Evolutionary conservation across 352 stramenopile genomes (phyloP), one percentile per base, ranked within the genome.

Genomic region (Halophytophthora polymorphica): DNA sequence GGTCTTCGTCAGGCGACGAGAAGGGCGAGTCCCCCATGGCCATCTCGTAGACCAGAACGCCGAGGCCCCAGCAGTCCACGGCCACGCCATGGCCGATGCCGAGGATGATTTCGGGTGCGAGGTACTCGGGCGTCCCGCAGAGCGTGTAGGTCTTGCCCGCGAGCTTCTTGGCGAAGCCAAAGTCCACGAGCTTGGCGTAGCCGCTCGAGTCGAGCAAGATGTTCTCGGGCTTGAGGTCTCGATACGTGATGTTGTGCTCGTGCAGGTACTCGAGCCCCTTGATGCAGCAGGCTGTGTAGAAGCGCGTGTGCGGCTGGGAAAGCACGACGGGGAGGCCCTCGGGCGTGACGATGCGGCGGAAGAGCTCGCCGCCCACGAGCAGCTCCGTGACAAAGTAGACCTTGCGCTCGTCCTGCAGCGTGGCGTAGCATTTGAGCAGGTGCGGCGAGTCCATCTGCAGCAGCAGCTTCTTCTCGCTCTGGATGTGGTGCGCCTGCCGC

Each of bases 341-440:
- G 6, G 44, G 54, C 2, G 45, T 42, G 15, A 88, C 78, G 39
- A 90, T 86, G 8, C 78, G 73, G 41, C 86, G 76, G 54, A 89
- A 91, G 50, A 91, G 74, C 44, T 91, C 80, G 10, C 80, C 80
- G 19, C 80, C 80, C 50, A 97, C 91, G 14, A 98, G 72, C 45
- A 97, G 97, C 59, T 99, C 95, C 40, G 98, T 78, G 23, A 98
- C 80, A 80, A 99, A 97, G 71, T 98, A 98, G 29, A 98, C 71
- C 52, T 93, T 97, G 61, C 87, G 88, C 19, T 83, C 71, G 53
- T 98, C 91, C 69, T 98, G 94, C 60, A 97, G 98, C 8, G 93
- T 96, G 50, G 71, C 87, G 31, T 81, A 89, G 22, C 98, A 72
- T 51, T 97, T 97, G 11, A 98, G 92, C 34, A 98, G 97, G 66